Percentiles rank a stretch among this genome's conserved stretches.
phyloP scores from a whole-genome alignment of 306 rosid species.

The Cucurbita pepo region DNA sequence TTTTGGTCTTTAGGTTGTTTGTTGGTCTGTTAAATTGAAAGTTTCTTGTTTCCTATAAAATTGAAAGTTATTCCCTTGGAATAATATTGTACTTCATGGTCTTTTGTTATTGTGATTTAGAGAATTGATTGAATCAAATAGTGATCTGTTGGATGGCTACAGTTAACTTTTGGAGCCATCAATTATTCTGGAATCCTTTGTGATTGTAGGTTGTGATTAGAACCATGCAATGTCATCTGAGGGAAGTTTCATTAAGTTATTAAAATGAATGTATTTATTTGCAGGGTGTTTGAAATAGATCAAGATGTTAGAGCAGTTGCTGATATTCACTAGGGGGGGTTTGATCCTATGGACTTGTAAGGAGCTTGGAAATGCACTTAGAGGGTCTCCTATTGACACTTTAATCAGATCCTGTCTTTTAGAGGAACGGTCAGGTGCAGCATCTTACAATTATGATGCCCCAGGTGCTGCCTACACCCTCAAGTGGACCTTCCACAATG shows the following conservation, averaged over 20 bases:
- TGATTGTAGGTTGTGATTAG: neutral
- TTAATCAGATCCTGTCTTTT: slow-evolving; percentile 83
- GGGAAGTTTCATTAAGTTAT: neutral
- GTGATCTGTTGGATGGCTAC: neutral
- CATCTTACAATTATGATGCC: slow-evolving; percentile 61
- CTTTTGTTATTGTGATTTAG: neutral
- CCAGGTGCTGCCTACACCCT: slow-evolving; percentile 83
- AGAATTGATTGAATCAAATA: neutral
- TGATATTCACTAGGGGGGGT: slow-evolving; percentile 88
- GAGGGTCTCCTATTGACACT: slow-evolving; percentile 81
- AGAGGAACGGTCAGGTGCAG: slow-evolving; percentile 84
- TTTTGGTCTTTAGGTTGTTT: neutral
- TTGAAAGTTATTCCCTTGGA: neutral
- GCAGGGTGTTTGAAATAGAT: slow-evolving; percentile 18
- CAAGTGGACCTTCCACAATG: slow-evolving; percentile 89
- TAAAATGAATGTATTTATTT: neutral
- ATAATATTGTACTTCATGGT: neutral
- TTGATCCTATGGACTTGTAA: slow-evolving; percentile 88
- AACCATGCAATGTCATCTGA: neutral
- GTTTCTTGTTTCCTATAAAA: neutral
- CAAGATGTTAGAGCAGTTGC: slow-evolving; percentile 75
- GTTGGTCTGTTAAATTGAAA: neutral
- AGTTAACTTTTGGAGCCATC: neutral
- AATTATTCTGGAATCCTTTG: neutral
- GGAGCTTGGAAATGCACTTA: slow-evolving; percentile 70